Base-by-base conservation (phyloP, 139 green algal genomes). In the Cymbomonas tetramitiformis region DNA sequence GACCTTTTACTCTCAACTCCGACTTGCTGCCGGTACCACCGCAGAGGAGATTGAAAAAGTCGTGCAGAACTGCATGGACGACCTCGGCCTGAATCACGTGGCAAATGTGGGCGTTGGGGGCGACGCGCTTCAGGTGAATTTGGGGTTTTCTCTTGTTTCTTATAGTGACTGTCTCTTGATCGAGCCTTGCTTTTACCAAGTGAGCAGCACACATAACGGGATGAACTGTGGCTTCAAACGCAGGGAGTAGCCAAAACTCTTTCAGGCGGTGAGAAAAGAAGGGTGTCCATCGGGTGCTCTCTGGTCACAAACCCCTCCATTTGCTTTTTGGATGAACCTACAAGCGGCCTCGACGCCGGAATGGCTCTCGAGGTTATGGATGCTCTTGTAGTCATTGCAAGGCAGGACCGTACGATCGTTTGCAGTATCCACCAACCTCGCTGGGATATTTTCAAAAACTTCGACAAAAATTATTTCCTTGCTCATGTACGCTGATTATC, bases 321-420 rank as follows among this genome's bases (percentile, higher is more conserved):
- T 12, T 61, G 90, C 29, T 94, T 93, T 62, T 66, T 94, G 44
- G 84, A 94, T 62, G 83, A 92, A 70, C 84, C 84, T n/a, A 93
- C 83, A 56, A 83, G 62, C 0, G 75, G 75, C 3, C 54, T 83
- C 30, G 75, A 83, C n/a, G n/a, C n/a, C n/a, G n/a, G n/a, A n/a
- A n/a, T n/a, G n/a, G 52, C 52, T 25, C 38, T 38, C 25, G 49
- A 60, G 33, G 52, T 60, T 12, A 38, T 60, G n/a, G 52, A 60
- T 38, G 49, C 49, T 3, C 26, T 60, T 18, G 30, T 40, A 26
- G n/a, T n/a, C n/a, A n/a, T n/a, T n/a, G n/a, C n/a, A n/a, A n/a
- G n/a, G n/a, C n/a, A n/a, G n/a, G n/a, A n/a, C n/a, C n/a, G n/a
- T n/a, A 60, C 52, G 6, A 28, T 60, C 2, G 26, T 60, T 36